These are phyloP conservation scores for Candida lessepsii DNA, from an alignment of 805 yeast genomes.

Conservation along the genomic window DNA sequence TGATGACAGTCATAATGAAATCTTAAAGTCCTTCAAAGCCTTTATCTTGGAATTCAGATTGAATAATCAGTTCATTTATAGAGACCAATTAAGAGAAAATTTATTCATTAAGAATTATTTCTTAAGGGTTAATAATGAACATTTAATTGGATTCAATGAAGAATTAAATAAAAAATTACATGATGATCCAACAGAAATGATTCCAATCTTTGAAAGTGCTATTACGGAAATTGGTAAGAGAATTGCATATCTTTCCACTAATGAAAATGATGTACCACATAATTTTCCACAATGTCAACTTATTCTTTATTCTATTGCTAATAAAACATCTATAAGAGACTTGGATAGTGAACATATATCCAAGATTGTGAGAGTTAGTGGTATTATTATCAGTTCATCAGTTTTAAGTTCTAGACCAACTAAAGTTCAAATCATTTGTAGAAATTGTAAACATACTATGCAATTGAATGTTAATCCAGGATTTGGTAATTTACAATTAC, in stretches of 20 bases:
- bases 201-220: conserved; percentile 81
- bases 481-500: conserved; percentile 68
- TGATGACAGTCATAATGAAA: conserved; percentile 64
- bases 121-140: conserved; percentile 75
- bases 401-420: conserved; percentile 88
- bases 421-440: conserved; percentile 77
- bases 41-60: conserved; percentile 85
- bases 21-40: conserved; percentile 71
- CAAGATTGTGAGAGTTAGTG: conserved; percentile 85
- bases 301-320: conserved; percentile 69
- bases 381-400: conserved; percentile 89
- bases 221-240: conserved; percentile 83
- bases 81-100: conserved; percentile 89
- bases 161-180: conserved; percentile 79
- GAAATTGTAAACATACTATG: conserved; percentile 80
- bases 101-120: conserved; percentile 72
- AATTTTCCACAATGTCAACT: conserved; percentile 82
- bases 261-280: conserved; percentile 48
- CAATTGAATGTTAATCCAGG: conserved; percentile 61
- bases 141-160: conserved; percentile 83
- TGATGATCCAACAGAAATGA: conserved; percentile 85
- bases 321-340: conserved; percentile 71
- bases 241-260: conserved; percentile 53
- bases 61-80: conserved; percentile 76
- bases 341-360: conserved; percentile 86